These are phyloP conservation scores for Sarocladium kiliense DNA, from an alignment of 2,329 filamentous ascomycete species.

Conservation along the genomic window DNA sequence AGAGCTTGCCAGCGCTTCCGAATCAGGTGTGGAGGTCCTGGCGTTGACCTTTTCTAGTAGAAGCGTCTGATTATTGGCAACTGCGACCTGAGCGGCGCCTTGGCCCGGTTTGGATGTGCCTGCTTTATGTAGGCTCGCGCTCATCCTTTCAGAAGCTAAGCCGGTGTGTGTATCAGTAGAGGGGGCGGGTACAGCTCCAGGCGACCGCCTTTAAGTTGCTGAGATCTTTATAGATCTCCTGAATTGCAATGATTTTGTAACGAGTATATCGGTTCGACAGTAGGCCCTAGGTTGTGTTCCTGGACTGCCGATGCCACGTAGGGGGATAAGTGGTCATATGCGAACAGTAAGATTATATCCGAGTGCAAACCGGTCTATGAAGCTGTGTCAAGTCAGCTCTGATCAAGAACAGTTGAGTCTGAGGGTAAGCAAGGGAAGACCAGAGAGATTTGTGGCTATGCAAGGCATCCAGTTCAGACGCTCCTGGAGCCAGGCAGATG, in stretches of 20 bases:
- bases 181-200: background rate
- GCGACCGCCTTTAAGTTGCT: background rate
- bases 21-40: constrained; percentile 85
- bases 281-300: too few species aligned
- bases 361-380: background rate
- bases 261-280: too few species aligned
- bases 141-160: constrained; percentile 36
- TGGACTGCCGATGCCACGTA: too few species aligned
- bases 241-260: background rate
- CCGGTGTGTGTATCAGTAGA: background rate
- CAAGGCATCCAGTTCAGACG: background rate
- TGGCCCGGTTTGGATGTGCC: constrained; percentile 48
- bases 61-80: constrained; percentile 57
- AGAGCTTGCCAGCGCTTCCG: constrained; percentile 86
- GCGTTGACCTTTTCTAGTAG: constrained; percentile 72
- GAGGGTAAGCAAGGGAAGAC: background rate
- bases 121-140: constrained; percentile 43
- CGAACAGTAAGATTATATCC: background rate
- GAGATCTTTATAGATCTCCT: background rate
- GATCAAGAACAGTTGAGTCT: background rate
- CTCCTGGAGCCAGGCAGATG: background rate
- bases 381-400: background rate
- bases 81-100: constrained; percentile 36
- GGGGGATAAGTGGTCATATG: background rate
- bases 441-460: background rate